Percentiles rank a stretch among this genome's conserved stretches.
These are phyloP conservation scores for Cyphellophora attinorum DNA, from an alignment of 2,329 filamentous ascomycete species.

Conservation along the genomic window DNA sequence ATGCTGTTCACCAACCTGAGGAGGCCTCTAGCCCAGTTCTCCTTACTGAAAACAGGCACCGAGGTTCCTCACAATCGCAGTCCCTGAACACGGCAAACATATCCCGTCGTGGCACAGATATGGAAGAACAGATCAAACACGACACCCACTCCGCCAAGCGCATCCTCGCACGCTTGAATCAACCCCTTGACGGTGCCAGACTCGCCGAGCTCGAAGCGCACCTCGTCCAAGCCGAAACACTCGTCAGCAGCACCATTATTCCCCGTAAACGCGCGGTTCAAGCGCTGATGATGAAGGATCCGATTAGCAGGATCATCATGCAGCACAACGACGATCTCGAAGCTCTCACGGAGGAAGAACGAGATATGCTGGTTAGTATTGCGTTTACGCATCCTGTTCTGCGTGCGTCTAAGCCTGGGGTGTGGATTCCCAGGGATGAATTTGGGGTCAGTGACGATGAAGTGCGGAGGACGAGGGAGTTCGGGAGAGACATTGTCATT, in stretches of 20 bases:
- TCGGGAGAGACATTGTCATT: conserved; percentile 14
- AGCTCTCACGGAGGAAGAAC: conserved; percentile 15
- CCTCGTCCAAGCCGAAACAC: conserved; percentile 3
- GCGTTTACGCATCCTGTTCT: conserved; percentile 19
- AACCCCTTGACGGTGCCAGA: conserved; percentile 6
- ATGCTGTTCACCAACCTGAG: conserved; percentile 3
- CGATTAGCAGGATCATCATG: conserved; percentile 15
- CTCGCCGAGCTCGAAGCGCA: conserved; percentile 7
- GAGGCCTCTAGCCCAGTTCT: background rate
- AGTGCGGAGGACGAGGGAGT: conserved; percentile 12
- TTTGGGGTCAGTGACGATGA: conserved; percentile 17
- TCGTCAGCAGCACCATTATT: conserved; percentile 5
- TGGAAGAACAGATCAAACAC: conserved; percentile 7
- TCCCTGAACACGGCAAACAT: conserved; percentile 1
- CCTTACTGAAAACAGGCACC: conserved; percentile 4
- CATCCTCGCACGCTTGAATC: conserved; percentile 7
- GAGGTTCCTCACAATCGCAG: conserved; percentile 2
- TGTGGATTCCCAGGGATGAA: conserved; percentile 18
- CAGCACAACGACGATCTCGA: conserved; percentile 17
- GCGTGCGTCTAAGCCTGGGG: conserved; percentile 15
- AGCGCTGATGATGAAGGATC: conserved; percentile 10
- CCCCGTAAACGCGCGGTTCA: conserved; percentile 7
- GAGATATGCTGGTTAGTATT: conserved; percentile 16
- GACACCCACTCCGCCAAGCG: conserved; percentile 8
- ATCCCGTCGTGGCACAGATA: conserved; percentile 5